Percentiles rank a stretch among this genome's conserved stretches.
phyloP scores from a whole-genome alignment of 2,329 filamentous ascomycete genomes.

The Exserohilum turcica region DNA sequence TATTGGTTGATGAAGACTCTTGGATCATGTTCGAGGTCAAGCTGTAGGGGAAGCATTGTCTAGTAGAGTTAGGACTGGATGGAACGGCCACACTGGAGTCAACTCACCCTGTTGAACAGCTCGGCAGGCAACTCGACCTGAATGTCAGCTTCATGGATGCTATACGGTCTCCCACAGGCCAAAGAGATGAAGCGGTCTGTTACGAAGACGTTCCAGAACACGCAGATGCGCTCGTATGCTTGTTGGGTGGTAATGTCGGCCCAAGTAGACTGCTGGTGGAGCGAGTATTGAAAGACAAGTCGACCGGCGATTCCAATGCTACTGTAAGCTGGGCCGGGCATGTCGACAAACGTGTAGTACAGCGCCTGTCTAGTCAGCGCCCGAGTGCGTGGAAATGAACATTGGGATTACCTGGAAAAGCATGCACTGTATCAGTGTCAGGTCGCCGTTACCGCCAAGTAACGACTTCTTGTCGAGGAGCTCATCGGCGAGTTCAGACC shows the following conservation, averaged over 20 bases:
- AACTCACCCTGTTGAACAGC: constrained; percentile 26
- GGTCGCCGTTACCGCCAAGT: constrained; percentile 25
- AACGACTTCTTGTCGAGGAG: constrained; percentile 33
- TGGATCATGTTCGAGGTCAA: constrained; percentile 12
- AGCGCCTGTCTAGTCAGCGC: constrained; percentile 29
- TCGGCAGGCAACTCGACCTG: constrained; percentile 31
- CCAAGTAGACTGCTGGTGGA: constrained; percentile 36
- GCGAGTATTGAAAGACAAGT: constrained; percentile 33
- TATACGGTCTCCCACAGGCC: constrained; percentile 39
- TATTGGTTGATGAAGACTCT: constrained; percentile 27
- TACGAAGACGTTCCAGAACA: constrained; percentile 39
- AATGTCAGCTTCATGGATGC: constrained; percentile 35
- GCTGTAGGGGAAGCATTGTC: constrained; percentile 20
- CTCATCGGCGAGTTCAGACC: constrained; percentile 37
- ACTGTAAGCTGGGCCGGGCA: constrained; percentile 37
- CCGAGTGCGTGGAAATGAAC: background rate
- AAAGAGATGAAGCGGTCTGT: constrained; percentile 37
- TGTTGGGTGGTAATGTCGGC: constrained; percentile 18
- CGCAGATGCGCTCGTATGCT: constrained; percentile 29
- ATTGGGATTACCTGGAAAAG: constrained; percentile 31
- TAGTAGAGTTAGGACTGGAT: background rate
- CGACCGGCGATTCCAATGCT: constrained; percentile 37
- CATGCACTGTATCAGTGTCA: constrained; percentile 36
- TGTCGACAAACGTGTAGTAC: constrained; percentile 34
- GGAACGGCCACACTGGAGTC: background rate